Evolutionary conservation across 169 alveolate species (phyloP), one percentile per base, ranked within the genome.

Genomic region (Plasmodium gaboni): DNA sequence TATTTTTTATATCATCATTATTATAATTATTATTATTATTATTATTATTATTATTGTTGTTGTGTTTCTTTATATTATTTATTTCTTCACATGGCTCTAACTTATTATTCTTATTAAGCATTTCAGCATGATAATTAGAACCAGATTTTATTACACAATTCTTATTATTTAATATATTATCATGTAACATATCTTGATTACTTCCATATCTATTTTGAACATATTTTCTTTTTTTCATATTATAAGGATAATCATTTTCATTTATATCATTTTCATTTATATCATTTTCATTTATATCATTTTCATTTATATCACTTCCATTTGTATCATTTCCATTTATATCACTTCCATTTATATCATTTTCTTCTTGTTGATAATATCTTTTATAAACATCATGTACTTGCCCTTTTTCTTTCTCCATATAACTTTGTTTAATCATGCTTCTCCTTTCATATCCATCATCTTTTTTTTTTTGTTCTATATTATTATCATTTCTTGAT

Each of bases 401-500:
- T 12, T 22, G 38, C 12, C 1, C 61, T 9, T 71, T 50, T 24
- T 60, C 46, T 13, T 46, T 38, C 9, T 38, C 46, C 10, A 38
- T 38, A 38, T 38, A 38, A 5, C 85, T 24, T 10, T n/a, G 15
- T 4, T 4, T 42, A 6, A 9, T 0, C 48, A 22, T 26, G 28
- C 59, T 13, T 70, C 86, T 19, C 13, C 88, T 65, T 46, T 73
- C 50, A 53, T 83, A n/a, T 26, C 60, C 3, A 44, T 59, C 57
- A 55, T 22, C 44, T 13, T 28, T 19, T 17, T 63, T 32, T 17
- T 15, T 60, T 28, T 1, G 1, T 38, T 38, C 46, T 38, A 38
- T 38, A 38, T 38, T 38, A 38, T 38, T 5, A 38, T 5, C 46
- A 38, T 38, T 38, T 38, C 46, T 38, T 38, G 46, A 38, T 38